Percentiles rank a stretch among this genome's conserved stretches.
phyloP scores from a whole-genome alignment of 2,329 filamentous ascomycete species.

The Xylaria sp. region DNA sequence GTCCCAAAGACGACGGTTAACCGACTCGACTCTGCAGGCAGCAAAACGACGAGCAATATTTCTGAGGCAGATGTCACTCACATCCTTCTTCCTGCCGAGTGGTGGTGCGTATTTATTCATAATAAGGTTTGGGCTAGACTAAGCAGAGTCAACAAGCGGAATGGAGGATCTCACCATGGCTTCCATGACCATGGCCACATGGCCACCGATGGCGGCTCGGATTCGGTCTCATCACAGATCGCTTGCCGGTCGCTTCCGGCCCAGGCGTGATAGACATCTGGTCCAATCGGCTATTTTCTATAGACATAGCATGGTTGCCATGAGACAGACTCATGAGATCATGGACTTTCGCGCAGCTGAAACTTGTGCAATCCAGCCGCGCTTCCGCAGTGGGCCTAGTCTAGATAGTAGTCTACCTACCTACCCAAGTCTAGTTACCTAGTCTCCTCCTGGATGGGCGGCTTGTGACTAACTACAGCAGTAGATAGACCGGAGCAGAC shows the following conservation, averaged over 20 bases:
- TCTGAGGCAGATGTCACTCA: neutral
- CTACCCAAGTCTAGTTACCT: too few species aligned
- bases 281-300: neutral
- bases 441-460: too few species aligned
- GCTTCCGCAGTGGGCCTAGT: neutral
- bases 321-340: constrained; percentile 39
- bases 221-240: constrained; percentile 11
- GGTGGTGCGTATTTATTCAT: constrained; percentile 23
- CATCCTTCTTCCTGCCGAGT: neutral
- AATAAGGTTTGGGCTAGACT: constrained; percentile 29
- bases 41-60: constrained; percentile 7
- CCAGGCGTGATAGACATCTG: neutral
- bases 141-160: neutral
- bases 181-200: too few species aligned
- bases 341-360: constrained; percentile 34
- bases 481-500: too few species aligned
- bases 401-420: too few species aligned
- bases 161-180: constrained; percentile 9
- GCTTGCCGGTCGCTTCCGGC: constrained; percentile 24
- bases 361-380: neutral
- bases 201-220: constrained; percentile 24
- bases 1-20: constrained; percentile 10
- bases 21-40: constrained; percentile 3
- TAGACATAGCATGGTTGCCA: neutral
- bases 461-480: too few species aligned